Evolutionary conservation across 805 yeast genomes (phyloP).

Genomic region (Nakazawaea molendinolei): DNA sequence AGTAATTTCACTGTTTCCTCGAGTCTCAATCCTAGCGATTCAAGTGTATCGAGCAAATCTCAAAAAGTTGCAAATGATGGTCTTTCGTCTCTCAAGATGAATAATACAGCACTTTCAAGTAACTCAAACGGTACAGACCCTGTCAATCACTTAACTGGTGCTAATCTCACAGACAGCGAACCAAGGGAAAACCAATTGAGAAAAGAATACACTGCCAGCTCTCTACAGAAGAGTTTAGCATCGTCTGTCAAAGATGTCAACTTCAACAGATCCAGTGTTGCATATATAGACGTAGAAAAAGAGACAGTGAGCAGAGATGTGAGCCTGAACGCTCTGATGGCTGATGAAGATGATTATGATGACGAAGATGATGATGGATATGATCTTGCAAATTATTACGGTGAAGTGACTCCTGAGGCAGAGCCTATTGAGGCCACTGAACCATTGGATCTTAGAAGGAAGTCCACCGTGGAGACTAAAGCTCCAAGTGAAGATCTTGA

Average conservation of each 20-base stretch:
- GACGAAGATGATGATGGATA: conserved; percentile 19
- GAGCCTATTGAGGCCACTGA: conserved; percentile 1
- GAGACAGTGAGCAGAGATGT: conserved; percentile 5
- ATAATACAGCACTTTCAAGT: too few relatives aligned
- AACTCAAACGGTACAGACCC: too few relatives aligned
- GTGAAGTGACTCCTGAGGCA: conserved; percentile 11
- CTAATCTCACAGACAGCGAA: too few relatives aligned
- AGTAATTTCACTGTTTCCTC: too few relatives aligned
- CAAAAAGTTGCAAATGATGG: too few relatives aligned
- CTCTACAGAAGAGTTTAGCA: background rate
- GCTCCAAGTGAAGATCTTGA: background rate
- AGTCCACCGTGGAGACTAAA: background rate
- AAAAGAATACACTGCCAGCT: too few relatives aligned
- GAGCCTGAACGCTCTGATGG: background rate
- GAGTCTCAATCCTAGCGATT: too few relatives aligned
- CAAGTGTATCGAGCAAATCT: too few relatives aligned
- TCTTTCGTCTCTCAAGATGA: too few relatives aligned
- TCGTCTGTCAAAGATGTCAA: background rate
- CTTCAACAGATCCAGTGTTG: conserved; percentile 3
- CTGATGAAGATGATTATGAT: background rate
- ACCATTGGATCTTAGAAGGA: background rate
- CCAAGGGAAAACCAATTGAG: too few relatives aligned
- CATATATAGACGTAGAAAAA: conserved; percentile 8
- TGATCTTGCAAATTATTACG: conserved; percentile 20
- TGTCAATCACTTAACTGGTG: too few relatives aligned